Base-by-base conservation (phyloP, 768 basidiomycete genomes). In the Lactarius quietus region DNA sequence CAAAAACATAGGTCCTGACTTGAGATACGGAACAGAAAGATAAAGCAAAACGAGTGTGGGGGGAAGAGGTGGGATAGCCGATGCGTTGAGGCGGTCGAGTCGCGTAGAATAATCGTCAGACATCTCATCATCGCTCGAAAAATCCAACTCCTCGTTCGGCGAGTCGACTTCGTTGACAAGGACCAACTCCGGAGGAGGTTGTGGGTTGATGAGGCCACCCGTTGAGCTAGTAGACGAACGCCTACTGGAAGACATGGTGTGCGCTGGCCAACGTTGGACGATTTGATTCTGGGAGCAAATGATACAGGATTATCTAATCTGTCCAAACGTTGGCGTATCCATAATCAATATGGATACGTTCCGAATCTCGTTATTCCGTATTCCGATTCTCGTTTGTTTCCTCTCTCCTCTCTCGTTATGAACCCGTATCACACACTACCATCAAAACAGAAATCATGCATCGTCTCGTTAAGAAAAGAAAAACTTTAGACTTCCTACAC, bases 1-100 rank as follows among this genome's bases (percentile, higher is more conserved):
- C 10, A 89, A 71, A 54, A 85, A 78, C 63, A 91, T 78, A 31
- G 88, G 88, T 28, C 90, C 90, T 29, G 91, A 81, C 70, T 85
- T 88, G 70, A 90, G 80, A 71, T 83, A 87, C 7, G 89, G 88
- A 4, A 84, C 77, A 59, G 89, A 76, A 62, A 92, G 85, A 75
- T 90, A 88, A 12, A 90, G 78, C 70, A 91, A 86, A 56, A 90
- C 82, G 58, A 81, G 70, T 17, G 80, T 76, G 5, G 87, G 81
- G 14, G 82, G 74, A 57, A 90, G 82, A 3, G 86, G 83, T n/a
- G 83, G 83, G 33, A 80, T 74, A 23, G 80, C 69, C 55, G 83
- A 80, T 55, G 71, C 26, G 31, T 64, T 68, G 23, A 73, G 59
- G 48, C 71, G 73, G 33, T 74, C 72, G 56, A 70, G 61, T 61